Evolutionary conservation across 1,139 yeast genomes (phyloP).

Genomic region (Debaryomyces sp.): DNA sequence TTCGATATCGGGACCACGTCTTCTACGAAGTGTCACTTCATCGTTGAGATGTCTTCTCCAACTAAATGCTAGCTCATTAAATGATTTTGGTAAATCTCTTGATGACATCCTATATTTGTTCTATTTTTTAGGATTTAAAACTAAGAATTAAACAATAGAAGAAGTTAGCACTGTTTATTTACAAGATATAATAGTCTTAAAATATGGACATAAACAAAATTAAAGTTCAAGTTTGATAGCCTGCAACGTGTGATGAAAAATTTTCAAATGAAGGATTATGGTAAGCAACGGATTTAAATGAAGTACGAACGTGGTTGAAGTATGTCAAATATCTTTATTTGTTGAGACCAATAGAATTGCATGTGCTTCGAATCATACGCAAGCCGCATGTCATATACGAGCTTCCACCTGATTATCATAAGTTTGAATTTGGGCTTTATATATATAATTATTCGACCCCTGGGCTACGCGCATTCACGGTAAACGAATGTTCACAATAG

Average conservation of each 20-base stretch:
- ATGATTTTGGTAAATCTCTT: conserved; percentile 53
- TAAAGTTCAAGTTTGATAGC: background rate
- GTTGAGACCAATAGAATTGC: background rate
- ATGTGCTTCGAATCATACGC: background rate
- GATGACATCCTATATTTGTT: conserved; percentile 38
- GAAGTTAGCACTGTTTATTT: background rate
- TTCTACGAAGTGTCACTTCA: conserved; percentile 23
- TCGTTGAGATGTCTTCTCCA: conserved; percentile 33
- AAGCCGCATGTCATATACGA: background rate
- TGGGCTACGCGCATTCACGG: background rate
- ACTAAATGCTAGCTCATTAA: conserved; percentile 37
- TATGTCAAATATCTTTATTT: background rate
- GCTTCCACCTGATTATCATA: background rate
- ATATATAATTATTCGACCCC: background rate
- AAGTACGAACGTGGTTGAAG: background rate
- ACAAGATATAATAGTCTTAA: background rate
- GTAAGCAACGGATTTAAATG: background rate
- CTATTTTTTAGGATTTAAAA: background rate
- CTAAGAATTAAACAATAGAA: background rate
- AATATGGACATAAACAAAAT: background rate
- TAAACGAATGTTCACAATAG: background rate
- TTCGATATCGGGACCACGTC: background rate
- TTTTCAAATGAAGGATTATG: background rate
- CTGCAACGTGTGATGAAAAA: background rate
- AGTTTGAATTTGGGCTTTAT: background rate